A percentile compares a stretch with the other conserved stretches of the same genome.
phyloP scores from a whole-genome alignment of 208 protist species.

The Crithidia acanthocephali region DNA sequence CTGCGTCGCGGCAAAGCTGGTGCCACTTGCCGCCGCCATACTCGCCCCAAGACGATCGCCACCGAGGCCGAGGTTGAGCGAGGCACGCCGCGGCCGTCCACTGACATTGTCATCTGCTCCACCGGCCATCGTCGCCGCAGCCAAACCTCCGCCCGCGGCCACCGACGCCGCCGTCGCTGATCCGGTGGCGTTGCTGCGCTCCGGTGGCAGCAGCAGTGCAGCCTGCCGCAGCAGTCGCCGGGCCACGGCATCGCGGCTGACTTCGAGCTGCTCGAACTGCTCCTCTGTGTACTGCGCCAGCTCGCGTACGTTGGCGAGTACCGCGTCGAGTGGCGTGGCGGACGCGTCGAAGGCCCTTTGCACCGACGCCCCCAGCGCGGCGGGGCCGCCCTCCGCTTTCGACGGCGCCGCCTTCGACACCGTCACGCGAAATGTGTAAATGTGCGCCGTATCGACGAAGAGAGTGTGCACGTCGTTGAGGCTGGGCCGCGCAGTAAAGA shows the following conservation, averaged over 20 bases:
- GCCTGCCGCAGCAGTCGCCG: slow-evolving; percentile 35
- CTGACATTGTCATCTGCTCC: not conserved
- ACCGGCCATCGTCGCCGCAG: not conserved
- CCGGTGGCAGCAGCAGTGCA: slow-evolving; percentile 20
- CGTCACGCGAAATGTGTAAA: slow-evolving; percentile 68
- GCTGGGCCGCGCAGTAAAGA: slow-evolving; percentile 68
- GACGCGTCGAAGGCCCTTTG: not conserved
- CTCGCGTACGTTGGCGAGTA: slow-evolving; percentile 29
- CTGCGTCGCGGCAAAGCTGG: not conserved
- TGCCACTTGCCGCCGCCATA: too few species aligned
- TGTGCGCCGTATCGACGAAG: slow-evolving; percentile 69
- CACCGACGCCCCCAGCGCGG: not conserved
- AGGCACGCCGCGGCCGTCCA: not conserved
- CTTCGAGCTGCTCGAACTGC: slow-evolving; percentile 26
- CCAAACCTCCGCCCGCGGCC: not conserved
- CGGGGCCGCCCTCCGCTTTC: too few species aligned
- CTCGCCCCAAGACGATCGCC: slow-evolving; percentile 1
- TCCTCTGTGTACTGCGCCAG: slow-evolving; percentile 22
- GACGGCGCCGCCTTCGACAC: slow-evolving; percentile 29
- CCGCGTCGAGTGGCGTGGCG: slow-evolving; percentile 15
- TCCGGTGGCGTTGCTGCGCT: too few species aligned
- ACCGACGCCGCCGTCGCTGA: too few species aligned
- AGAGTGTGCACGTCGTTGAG: slow-evolving; percentile 74
- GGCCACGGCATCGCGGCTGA: slow-evolving; percentile 21
- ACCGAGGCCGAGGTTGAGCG: not conserved